Percentiles rank a stretch among this genome's conserved stretches.
phyloP scores from a whole-genome alignment of 208 protist genomes.

The Strigomonas culicis region DNA sequence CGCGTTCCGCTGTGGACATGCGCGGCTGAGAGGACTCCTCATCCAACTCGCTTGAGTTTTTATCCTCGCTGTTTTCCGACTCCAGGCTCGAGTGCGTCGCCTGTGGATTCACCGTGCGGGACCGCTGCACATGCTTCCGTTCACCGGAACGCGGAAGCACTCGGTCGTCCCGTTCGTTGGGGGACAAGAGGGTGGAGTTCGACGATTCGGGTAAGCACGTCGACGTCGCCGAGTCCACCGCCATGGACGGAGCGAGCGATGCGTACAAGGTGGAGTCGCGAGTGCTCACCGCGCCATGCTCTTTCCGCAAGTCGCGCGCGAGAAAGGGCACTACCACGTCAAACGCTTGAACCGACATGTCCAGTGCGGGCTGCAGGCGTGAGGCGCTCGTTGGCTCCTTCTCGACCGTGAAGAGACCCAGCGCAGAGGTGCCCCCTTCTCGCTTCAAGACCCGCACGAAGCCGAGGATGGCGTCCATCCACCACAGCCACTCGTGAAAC shows the following conservation, averaged over 20 bases:
- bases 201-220: constrained; percentile 4
- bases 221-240: constrained; percentile 8
- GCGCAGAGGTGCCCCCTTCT: not conserved
- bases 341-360: constrained; percentile 19
- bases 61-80: not conserved
- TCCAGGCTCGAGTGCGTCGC: too few species aligned
- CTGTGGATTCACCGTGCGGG: not conserved
- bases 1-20: constrained; percentile 13
- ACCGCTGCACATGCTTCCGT: not conserved
- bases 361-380: constrained; percentile 13
- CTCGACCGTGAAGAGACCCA: not conserved
- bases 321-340: constrained; percentile 34
- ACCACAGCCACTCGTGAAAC: constrained; percentile 66
- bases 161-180: not conserved
- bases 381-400: not conserved
- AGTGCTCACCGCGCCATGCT: constrained; percentile 17
- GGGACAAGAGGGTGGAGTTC: not conserved
- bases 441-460: not conserved
- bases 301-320: constrained; percentile 24
- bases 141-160: not conserved
- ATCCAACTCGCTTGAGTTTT: not conserved
- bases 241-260: not conserved
- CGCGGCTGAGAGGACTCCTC: not conserved
- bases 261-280: constrained; percentile 14
- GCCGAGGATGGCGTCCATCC: constrained; percentile 16